A percentile compares a stretch with the other conserved stretches of the same genome.
Evolutionary conservation across 2,329 filamentous ascomycete genomes (phyloP).

Genomic region (Coniochaeta sp.): DNA sequence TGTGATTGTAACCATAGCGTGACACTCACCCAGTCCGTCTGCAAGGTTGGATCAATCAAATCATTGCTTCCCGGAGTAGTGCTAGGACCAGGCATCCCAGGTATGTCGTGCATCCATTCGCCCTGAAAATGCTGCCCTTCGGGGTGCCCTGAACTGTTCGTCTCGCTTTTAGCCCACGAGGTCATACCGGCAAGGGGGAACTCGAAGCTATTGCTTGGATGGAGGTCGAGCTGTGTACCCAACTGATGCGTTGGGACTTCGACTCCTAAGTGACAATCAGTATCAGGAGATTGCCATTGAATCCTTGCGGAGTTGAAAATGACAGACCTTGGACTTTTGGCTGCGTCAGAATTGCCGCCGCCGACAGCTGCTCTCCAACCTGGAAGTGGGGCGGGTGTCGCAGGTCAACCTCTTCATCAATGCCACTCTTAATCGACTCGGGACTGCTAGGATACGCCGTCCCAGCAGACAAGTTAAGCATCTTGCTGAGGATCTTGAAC

Average conservation of each 20-base stretch:
- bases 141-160: not conserved
- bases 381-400: not conserved
- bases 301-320: not conserved
- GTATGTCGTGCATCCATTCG: not conserved
- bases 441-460: conserved; percentile 16
- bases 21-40: conserved; percentile 9
- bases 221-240: not conserved
- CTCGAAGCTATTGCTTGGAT: not conserved
- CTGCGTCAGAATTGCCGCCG: not conserved
- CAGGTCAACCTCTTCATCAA: not conserved
- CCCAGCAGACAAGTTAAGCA: conserved; percentile 21
- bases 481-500: conserved; percentile 22
- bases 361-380: not conserved
- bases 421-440: conserved; percentile 10
- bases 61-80: not conserved
- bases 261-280: not conserved
- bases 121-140: not conserved
- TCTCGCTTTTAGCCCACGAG: not conserved
- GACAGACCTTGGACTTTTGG: not conserved
- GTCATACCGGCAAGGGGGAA: not conserved
- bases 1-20: not conserved
- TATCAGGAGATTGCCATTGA: not conserved
- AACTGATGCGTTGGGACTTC: not conserved
- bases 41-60: conserved; percentile 8
- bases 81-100: not conserved